Evolutionary conservation across 1,284 basidiomycete genomes (phyloP).

Genomic region (Ceratorhiza oryzae-sativae): DNA sequence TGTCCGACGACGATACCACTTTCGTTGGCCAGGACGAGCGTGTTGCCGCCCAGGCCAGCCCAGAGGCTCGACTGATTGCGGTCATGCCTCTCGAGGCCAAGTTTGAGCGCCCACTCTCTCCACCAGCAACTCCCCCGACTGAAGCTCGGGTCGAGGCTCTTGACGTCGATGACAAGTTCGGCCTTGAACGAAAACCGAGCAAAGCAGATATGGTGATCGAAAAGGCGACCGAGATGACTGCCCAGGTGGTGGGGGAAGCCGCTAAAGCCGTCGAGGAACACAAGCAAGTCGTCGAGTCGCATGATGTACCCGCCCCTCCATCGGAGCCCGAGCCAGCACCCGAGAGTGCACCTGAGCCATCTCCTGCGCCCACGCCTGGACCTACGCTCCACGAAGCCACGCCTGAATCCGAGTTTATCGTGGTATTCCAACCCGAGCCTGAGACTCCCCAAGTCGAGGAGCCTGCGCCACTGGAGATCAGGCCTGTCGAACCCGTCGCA

Average conservation of each 20-base stretch:
- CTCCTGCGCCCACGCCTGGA: background rate
- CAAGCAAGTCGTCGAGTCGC: slow-evolving; percentile 14
- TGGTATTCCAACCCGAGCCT: background rate
- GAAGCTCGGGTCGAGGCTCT: background rate
- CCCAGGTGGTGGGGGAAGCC: background rate
- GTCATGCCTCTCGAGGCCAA: background rate
- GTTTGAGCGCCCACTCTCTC: slow-evolving; percentile 19
- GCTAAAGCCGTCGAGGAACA: slow-evolving; percentile 23
- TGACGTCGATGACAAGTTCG: background rate
- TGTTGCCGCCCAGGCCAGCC: slow-evolving; percentile 1
- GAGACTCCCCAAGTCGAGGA: background rate
- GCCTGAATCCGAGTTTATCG: slow-evolving; percentile 11
- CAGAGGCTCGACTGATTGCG: background rate
- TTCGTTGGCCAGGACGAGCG: background rate
- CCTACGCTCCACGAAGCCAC: slow-evolving; percentile 2
- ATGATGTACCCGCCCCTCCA: background rate
- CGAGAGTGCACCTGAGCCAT: too few species aligned
- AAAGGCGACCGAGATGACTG: slow-evolving; percentile 7
- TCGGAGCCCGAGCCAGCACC: background rate
- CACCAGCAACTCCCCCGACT: slow-evolving; percentile 7
- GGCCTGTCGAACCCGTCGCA: background rate
- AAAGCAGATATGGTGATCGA: background rate
- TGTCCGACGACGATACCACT: slow-evolving; percentile 17
- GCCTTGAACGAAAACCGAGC: background rate
- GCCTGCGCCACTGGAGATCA: background rate